phyloP scores from a whole-genome alignment of 1,139 yeast genomes.

The Hemisphaericaspora subhashii region DNA sequence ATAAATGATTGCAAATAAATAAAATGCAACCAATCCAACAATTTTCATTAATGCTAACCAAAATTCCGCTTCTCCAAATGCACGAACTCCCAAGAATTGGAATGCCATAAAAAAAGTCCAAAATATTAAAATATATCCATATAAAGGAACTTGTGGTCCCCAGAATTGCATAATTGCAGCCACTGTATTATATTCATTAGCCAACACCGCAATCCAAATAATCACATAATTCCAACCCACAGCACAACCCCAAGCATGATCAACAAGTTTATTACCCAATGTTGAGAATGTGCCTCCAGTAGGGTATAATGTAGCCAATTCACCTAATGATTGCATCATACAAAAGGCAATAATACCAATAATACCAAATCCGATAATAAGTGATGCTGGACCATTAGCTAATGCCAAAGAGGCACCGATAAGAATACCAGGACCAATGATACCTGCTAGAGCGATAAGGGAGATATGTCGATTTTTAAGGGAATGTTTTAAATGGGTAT shows the following conservation, averaged over 20 bases:
- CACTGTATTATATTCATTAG: constrained; percentile 58
- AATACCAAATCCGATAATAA: constrained; percentile 46
- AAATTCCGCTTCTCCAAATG: constrained; percentile 69
- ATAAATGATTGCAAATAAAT: constrained; percentile 57
- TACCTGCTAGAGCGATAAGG: constrained; percentile 53
- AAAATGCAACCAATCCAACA: constrained; percentile 55
- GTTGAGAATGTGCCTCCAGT: constrained; percentile 58
- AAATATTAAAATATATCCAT: constrained; percentile 56
- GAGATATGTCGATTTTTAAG: constrained; percentile 47
- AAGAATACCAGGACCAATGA: constrained; percentile 55
- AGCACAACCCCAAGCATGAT: constrained; percentile 59
- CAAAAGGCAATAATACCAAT: constrained; percentile 57
- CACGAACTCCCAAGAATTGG: constrained; percentile 56
- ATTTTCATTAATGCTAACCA: constrained; percentile 62
- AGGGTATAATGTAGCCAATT: constrained; percentile 52
- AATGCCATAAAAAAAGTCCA: constrained; percentile 55
- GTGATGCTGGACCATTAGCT: constrained; percentile 46
- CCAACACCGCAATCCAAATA: constrained; percentile 59
- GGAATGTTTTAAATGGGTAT: constrained; percentile 23
- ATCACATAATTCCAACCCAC: constrained; percentile 65
- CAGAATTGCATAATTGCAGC: constrained; percentile 55
- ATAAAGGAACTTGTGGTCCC: constrained; percentile 61
- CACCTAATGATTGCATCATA: constrained; percentile 62
- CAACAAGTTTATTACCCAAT: constrained; percentile 52
- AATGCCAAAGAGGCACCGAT: constrained; percentile 49